Evolutionary conservation across 2,329 filamentous ascomycete genomes (phyloP).

Genomic region (Monosporascus sp.): DNA sequence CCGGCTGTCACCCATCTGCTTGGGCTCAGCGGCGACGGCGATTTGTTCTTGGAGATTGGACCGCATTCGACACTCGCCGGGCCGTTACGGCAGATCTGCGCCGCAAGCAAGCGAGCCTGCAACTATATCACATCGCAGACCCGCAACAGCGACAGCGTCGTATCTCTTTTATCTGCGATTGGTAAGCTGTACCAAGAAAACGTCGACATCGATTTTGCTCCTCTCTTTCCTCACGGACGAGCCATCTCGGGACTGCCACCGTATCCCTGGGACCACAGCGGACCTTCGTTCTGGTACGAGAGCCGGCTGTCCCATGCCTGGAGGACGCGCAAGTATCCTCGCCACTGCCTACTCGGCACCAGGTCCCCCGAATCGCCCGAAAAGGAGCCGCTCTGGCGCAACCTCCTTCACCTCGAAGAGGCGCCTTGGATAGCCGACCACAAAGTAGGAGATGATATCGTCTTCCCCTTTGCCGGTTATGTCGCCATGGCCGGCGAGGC

Average conservation of each 20-base stretch:
- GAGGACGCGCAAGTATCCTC: neutral
- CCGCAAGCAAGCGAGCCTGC: conserved; percentile 11
- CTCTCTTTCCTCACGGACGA: conserved; percentile 10
- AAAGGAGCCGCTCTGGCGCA: conserved; percentile 7
- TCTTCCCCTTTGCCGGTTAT: conserved; percentile 31
- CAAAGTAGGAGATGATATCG: conserved; percentile 35
- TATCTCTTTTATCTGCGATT: conserved; percentile 11
- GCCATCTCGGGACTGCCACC: conserved; percentile 13
- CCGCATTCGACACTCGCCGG: conserved; percentile 18
- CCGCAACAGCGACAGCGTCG: conserved; percentile 8
- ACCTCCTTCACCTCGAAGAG: conserved; percentile 5
- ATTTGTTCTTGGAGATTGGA: conserved; percentile 18
- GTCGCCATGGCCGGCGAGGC: conserved; percentile 19
- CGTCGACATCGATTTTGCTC: conserved; percentile 9
- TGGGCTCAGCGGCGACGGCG: conserved; percentile 8
- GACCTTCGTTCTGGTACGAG: conserved; percentile 8
- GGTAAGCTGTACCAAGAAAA: conserved; percentile 15
- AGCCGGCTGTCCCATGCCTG: neutral
- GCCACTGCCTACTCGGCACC: neutral
- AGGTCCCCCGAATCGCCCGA: neutral
- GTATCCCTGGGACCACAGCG: conserved; percentile 15
- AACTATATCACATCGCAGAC: conserved; percentile 13
- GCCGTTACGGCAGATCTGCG: conserved; percentile 16
- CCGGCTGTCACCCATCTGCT: conserved; percentile 28
- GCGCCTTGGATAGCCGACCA: conserved; percentile 37